Conservation (phyloP, 2,329 filamentous ascomycete species). For the Acrocalymma vagum region DNA sequence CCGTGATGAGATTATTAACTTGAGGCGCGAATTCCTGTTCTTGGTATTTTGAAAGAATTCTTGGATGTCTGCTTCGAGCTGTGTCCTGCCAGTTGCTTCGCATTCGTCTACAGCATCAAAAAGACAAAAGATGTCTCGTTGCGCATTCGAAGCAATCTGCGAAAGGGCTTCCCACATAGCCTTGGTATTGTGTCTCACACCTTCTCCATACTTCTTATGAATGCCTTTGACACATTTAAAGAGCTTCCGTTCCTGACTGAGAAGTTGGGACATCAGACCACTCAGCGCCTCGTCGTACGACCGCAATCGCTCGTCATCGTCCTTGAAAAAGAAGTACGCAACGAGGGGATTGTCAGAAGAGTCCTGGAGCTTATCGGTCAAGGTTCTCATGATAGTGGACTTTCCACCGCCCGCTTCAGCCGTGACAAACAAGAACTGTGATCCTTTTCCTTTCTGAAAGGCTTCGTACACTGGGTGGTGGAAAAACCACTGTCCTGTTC, state of each 20-base stretch:
- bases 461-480: constrained; percentile 5
- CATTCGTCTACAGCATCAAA: constrained; percentile 6
- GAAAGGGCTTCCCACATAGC: constrained; percentile 2
- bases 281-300: constrained; percentile 7
- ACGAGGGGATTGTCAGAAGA: not conserved
- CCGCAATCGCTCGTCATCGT: constrained; percentile 6
- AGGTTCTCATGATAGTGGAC: constrained; percentile 7
- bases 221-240: constrained; percentile 1
- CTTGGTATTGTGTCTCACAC: constrained; percentile 3
- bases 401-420: constrained; percentile 8
- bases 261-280: constrained; percentile 1
- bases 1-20: constrained; percentile 4
- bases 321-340: constrained; percentile 7
- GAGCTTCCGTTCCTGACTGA: constrained; percentile 1
- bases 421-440: constrained; percentile 7
- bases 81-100: constrained; percentile 3
- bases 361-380: constrained; percentile 1
- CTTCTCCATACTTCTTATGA: constrained; percentile 1
- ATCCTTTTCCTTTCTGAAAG: constrained; percentile 1
- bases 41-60: not conserved
- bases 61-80: constrained; percentile 2
- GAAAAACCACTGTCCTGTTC: constrained; percentile 7
- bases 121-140: constrained; percentile 1
- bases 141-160: not conserved
- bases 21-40: too few species aligned